These are phyloP conservation scores for Hippophae tibetana DNA, from an alignment of 306 rosid genomes.

Conservation along the genomic window DNA sequence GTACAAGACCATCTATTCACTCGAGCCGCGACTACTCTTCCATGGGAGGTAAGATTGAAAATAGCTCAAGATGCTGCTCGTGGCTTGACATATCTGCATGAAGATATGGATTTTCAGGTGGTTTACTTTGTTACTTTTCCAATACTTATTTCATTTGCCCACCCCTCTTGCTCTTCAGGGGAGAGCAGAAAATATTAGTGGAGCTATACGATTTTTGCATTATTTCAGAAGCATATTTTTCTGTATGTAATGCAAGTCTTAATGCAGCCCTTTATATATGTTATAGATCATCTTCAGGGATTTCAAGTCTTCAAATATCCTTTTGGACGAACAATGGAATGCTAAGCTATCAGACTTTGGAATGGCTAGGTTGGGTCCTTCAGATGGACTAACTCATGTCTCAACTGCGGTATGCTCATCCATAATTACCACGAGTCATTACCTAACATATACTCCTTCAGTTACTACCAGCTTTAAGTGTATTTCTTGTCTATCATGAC, in stretches of 20 bases:
- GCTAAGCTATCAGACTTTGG: constrained; percentile 96
- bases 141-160: neutral
- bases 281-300: constrained; percentile 88
- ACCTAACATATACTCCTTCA: neutral
- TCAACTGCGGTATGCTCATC: constrained; percentile 81
- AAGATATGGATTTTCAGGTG: constrained; percentile 93
- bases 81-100: constrained; percentile 80
- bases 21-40: constrained; percentile 50
- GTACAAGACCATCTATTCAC: constrained; percentile 68
- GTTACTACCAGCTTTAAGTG: neutral
- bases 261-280: constrained; percentile 12
- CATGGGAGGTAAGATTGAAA: constrained; percentile 76
- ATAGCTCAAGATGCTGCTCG: constrained; percentile 91
- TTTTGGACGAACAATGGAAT: constrained; percentile 89
- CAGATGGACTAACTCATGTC: constrained; percentile 91
- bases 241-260: neutral
- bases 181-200: neutral
- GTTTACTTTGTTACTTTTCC: constrained; percentile 7
- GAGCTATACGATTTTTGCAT: neutral
- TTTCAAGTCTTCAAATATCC: constrained; percentile 92
- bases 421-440: neutral
- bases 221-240: neutral
- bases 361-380: constrained; percentile 89
- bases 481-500: neutral
- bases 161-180: neutral